These are phyloP conservation scores for Vanrija humicola DNA, from an alignment of 1,284 basidiomycete genomes.

Conservation along the genomic window DNA sequence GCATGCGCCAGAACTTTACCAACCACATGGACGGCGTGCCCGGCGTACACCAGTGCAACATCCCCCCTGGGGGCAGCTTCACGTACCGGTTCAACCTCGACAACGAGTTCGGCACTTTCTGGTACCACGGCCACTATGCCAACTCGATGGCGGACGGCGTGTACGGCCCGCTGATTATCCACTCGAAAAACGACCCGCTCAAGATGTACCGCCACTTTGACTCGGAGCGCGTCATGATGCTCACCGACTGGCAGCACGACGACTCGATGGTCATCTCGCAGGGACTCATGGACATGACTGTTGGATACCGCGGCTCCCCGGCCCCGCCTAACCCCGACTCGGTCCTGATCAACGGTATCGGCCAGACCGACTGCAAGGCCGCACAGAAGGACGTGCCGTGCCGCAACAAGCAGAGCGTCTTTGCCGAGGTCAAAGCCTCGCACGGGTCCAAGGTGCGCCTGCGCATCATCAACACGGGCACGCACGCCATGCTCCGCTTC, in stretches of 20 bases:
- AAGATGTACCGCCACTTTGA: conserved; percentile 22
- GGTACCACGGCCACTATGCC: conserved; percentile 34
- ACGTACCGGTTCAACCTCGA: conserved; percentile 48
- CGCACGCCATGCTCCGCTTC: conserved; percentile 18
- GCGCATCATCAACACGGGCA: conserved; percentile 26
- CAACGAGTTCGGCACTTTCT: conserved; percentile 32
- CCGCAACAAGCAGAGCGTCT: background rate
- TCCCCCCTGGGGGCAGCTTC: conserved; percentile 53
- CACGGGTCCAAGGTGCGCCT: conserved; percentile 14
- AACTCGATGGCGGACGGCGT: conserved; percentile 34
- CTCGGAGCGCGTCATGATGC: conserved; percentile 22
- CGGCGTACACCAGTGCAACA: conserved; percentile 52
- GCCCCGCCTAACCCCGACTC: conserved; percentile 22
- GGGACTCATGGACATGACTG: conserved; percentile 7
- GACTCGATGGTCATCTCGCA: conserved; percentile 22
- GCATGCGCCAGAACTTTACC: conserved; percentile 29
- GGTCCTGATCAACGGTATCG: conserved; percentile 29
- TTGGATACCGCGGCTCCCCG: conserved; percentile 2
- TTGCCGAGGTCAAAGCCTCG: background rate
- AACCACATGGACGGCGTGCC: conserved; percentile 32
- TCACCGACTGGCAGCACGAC: conserved; percentile 34
- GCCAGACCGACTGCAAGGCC: conserved; percentile 2
- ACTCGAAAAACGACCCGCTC: conserved; percentile 23
- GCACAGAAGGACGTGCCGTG: conserved; percentile 3
- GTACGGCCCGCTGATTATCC: conserved; percentile 27